These are phyloP conservation scores for Fusarium sp. DNA, from an alignment of 2,329 filamentous ascomycete genomes.

Conservation along the genomic window DNA sequence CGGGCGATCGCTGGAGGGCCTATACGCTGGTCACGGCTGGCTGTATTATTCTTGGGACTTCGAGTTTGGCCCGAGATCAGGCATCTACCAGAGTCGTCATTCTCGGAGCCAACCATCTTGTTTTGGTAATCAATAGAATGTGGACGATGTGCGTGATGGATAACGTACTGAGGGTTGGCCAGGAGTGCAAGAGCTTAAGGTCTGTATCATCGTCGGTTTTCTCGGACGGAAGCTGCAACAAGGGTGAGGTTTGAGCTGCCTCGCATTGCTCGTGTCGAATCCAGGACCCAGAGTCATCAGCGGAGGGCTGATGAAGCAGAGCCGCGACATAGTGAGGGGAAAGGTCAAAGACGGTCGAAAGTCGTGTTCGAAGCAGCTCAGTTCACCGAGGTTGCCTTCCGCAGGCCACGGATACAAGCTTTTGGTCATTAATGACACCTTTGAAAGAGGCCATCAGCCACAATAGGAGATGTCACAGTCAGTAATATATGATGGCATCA, in stretches of 20 bases:
- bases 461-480: too few relatives aligned
- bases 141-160: not conserved
- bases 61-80: not conserved
- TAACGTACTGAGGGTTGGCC: not conserved
- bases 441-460: too few relatives aligned
- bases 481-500: too few relatives aligned
- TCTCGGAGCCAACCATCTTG: not conserved
- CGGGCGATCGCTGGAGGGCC: not conserved
- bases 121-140: not conserved
- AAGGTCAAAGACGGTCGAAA: too few relatives aligned
- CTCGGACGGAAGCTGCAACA: not conserved
- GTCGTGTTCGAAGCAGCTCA: too few relatives aligned
- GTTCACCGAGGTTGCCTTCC: too few relatives aligned
- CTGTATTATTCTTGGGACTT: not conserved
- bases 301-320: too few relatives aligned
- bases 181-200: not conserved
- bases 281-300: too few relatives aligned
- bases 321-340: too few relatives aligned
- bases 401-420: too few relatives aligned
- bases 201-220: not conserved
- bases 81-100: not conserved
- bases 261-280: too few relatives aligned
- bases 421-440: too few relatives aligned
- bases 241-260: not conserved
- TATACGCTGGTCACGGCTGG: not conserved